Base-by-base conservation (phyloP, 2,329 filamentous ascomycete species). In the Calonectria crousiana region DNA sequence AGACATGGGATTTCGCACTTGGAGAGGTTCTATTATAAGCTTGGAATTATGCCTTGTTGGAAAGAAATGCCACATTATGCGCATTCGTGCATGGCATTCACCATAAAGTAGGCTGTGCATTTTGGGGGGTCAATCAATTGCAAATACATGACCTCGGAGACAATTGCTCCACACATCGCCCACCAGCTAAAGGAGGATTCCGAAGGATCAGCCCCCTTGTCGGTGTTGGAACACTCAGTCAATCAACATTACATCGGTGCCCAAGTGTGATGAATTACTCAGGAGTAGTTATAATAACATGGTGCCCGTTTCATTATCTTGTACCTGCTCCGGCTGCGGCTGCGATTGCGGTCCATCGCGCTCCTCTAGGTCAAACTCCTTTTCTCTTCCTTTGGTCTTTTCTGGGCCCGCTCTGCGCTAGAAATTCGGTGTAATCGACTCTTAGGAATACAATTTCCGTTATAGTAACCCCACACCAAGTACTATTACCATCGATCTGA, bases 201-300 rank as follows among this genome's bases (percentile, higher is more conserved):
- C 0, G 44, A 23, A 47, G 44, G 44, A 47, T 47, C 44, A 2
- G 10, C 44, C 10, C 13, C 9, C 44, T 23, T 23, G 44, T 47
- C 44, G n/a, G 8, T 1, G 13, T 13, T n/a, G 1, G 20, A 6
- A 1, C 20, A 20, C 20, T 9, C 1, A n/a, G 10, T 13, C 11
- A 47, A 47, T 5, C 44, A 47, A 11, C 11, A 47, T 11, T 5
- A 47, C 20, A 8, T 18, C 20, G 20, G 6, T n/a, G 9, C 41
- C 38, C 20, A 20, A 20, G 18, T 20, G 8, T 8, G 1, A 44
- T 20, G 8, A 44, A 44, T 20, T 2, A 5, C 11, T 3, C 38
- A 18, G 38, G 38, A 16, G 9, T 41, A 14, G 8, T 20, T 8
- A 44, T 14, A 44, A 38, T 16, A 38, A 9, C 14, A 9, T 16